phyloP scores from a whole-genome alignment of 371 early-diverging fungal genomes.

The Rhizopus arrhizus region DNA sequence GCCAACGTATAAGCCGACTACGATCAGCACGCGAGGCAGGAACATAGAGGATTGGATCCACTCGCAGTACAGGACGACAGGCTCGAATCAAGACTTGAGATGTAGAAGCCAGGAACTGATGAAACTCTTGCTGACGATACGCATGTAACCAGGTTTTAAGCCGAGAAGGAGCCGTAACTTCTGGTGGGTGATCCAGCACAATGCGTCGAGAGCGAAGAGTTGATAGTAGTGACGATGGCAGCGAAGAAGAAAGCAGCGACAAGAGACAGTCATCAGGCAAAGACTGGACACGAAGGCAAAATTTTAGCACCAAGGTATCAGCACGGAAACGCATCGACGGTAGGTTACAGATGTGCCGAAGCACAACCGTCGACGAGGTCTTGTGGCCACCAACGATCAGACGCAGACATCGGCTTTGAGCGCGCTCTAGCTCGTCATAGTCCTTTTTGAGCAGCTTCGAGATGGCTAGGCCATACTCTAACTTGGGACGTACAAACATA shows the following conservation, averaged over 20 bases:
- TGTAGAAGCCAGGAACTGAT: background rate
- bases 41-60: background rate
- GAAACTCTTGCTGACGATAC: too few relatives aligned
- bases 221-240: background rate
- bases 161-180: background rate
- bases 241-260: background rate
- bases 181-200: background rate
- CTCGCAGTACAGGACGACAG: too few relatives aligned
- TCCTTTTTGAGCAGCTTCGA: too few relatives aligned
- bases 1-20: slow-evolving; percentile 21
- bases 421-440: too few relatives aligned
- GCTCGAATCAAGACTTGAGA: background rate
- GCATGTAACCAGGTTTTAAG: too few relatives aligned
- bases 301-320: slow-evolving; percentile 5
- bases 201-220: too few relatives aligned
- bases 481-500: too few relatives aligned
- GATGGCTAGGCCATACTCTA: too few relatives aligned
- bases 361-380: slow-evolving; percentile 9
- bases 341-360: slow-evolving; percentile 22
- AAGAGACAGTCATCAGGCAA: slow-evolving; percentile 15
- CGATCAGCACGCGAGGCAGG: background rate
- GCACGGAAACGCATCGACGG: slow-evolving; percentile 11
- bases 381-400: too few relatives aligned
- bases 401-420: too few relatives aligned
- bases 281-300: background rate